These are phyloP conservation scores for Sporothrix curviconia DNA, from an alignment of 2,329 filamentous ascomycete species.

Conservation along the genomic window DNA sequence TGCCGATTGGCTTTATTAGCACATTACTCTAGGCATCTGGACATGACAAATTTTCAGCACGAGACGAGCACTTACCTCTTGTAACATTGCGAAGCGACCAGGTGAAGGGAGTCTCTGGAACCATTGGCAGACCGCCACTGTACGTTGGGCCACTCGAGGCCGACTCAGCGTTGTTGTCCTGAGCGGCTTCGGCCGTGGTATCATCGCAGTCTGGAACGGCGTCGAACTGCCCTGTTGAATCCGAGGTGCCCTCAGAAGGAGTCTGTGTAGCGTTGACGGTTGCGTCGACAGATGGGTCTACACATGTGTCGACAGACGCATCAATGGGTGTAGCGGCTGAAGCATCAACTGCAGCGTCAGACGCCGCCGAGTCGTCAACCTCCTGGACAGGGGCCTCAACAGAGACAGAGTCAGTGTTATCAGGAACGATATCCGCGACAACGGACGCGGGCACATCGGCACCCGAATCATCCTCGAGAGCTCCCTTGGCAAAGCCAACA, in stretches of 20 bases:
- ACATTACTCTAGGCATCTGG: not conserved
- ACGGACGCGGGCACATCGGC: too few relatives aligned
- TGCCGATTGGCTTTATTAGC: not conserved
- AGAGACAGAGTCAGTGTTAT: too few relatives aligned
- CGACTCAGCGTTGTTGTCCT: not conserved
- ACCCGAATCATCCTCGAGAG: too few relatives aligned
- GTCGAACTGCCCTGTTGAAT: not conserved
- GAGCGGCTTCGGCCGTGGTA: not conserved
- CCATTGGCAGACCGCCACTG: not conserved
- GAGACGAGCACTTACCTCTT: conserved; percentile 2
- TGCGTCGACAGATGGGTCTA: not conserved
- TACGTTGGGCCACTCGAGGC: not conserved
- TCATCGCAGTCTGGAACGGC: not conserved
- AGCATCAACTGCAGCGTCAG: not conserved
- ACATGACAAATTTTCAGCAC: not conserved
- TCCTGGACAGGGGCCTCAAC: too few relatives aligned
- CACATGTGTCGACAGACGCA: not conserved
- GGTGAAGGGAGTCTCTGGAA: conserved; percentile 9
- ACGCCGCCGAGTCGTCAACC: not conserved
- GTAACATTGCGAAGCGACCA: conserved; percentile 12
- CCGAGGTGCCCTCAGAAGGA: not conserved
- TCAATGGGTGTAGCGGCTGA: not conserved
- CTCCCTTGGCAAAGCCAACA: too few relatives aligned
- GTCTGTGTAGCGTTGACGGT: not conserved
- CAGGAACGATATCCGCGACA: too few relatives aligned